Conservation (phyloP, 352 stramenopile species). For the Globisporangium cystogenes region DNA sequence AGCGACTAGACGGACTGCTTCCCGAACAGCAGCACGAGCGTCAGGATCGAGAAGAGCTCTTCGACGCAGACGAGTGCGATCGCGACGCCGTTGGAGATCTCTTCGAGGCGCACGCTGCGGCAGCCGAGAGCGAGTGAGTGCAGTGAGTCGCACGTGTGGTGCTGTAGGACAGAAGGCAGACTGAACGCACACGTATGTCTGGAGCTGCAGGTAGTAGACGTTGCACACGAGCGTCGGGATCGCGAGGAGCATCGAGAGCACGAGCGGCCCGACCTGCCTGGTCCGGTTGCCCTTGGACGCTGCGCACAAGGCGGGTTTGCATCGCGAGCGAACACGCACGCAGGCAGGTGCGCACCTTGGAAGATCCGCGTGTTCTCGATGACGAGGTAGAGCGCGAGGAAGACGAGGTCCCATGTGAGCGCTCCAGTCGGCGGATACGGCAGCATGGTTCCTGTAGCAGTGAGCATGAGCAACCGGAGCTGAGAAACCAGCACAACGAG, state of each 20-base stretch:
- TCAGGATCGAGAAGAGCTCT: constrained; percentile 39
- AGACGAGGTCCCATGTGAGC: constrained; percentile 52
- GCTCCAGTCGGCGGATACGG: constrained; percentile 39
- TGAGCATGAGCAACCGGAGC: constrained; percentile 6
- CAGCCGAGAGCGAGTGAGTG: too few species aligned
- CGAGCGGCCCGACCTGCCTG: constrained; percentile 46
- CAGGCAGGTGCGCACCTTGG: constrained; percentile 59
- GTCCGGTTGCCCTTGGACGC: constrained; percentile 84
- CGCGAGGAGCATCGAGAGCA: constrained; percentile 48
- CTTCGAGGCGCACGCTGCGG: constrained; percentile 48
- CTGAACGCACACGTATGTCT: constrained; percentile 59
- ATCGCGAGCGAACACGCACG: not conserved
- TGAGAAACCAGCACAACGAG: not conserved
- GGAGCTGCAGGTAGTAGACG: constrained; percentile 67
- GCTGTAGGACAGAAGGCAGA: too few species aligned
- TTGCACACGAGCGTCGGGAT: constrained; percentile 54
- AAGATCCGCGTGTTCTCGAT: constrained; percentile 63
- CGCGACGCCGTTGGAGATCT: constrained; percentile 53
- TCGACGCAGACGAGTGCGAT: constrained; percentile 54
- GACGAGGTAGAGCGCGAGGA: constrained; percentile 54
- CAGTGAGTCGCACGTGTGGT: not conserved
- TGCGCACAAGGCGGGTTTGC: constrained; percentile 5
- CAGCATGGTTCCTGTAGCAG: constrained; percentile 33
- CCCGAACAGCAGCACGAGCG: constrained; percentile 32
- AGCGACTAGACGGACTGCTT: constrained; percentile 9